Evolutionary conservation across 2,329 filamentous ascomycete species (phyloP).

Genomic region (Myriosclerotinia scirpicola): DNA sequence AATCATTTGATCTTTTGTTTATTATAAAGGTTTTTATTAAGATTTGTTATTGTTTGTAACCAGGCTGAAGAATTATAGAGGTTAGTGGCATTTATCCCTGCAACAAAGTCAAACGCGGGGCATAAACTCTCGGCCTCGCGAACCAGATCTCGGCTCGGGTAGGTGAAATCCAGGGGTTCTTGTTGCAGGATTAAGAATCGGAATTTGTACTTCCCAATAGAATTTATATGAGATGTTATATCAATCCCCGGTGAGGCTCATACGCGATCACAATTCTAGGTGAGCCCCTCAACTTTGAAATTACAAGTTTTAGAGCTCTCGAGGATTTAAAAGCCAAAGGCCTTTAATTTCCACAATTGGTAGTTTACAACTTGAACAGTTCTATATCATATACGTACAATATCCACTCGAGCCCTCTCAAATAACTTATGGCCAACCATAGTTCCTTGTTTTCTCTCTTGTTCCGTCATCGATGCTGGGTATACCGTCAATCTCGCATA

Average conservation of each 20-base stretch:
- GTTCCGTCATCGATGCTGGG: slow-evolving; percentile 59
- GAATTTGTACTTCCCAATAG: no score
- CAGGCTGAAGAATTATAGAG: slow-evolving; percentile 22
- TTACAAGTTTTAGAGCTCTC: no score
- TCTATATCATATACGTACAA: slow-evolving; percentile 65
- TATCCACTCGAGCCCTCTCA: slow-evolving; percentile 81
- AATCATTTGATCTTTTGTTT: not conserved
- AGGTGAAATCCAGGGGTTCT: not conserved
- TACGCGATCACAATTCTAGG: no score
- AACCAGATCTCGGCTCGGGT: slow-evolving; percentile 11
- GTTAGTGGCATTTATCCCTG: slow-evolving; percentile 22
- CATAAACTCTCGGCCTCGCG: not conserved
- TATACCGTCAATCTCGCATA: slow-evolving; percentile 78
- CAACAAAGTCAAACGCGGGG: slow-evolving; percentile 13
- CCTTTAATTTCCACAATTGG: not conserved
- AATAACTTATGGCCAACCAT: slow-evolving; percentile 75
- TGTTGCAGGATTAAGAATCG: no score
- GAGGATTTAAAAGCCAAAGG: not conserved
- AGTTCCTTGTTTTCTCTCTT: slow-evolving; percentile 55
- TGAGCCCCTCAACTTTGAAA: no score
- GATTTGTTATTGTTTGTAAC: not conserved
- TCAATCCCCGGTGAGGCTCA: no score
- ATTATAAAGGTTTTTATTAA: not conserved
- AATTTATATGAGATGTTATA: no score
- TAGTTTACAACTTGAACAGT: no score